Percentiles rank a stretch among this genome's conserved stretches.
phyloP scores from a whole-genome alignment of 305 asterid species.

The Fraxinus albicans region DNA sequence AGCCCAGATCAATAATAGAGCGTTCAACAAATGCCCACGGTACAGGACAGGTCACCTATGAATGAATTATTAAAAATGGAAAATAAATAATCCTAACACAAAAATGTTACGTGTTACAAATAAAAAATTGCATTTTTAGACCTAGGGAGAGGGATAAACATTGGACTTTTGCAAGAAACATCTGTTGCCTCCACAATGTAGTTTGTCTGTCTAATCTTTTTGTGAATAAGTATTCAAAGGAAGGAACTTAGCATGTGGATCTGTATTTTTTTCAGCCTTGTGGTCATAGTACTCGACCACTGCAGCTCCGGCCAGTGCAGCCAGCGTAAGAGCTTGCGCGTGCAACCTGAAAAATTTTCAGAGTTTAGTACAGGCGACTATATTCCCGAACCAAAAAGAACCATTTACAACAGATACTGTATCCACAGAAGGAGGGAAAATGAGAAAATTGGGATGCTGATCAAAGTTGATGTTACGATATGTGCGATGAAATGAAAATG shows the following conservation, averaged over 20 bases:
- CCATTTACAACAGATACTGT: background rate
- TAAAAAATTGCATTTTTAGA: background rate
- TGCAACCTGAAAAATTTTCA: constrained; percentile 42
- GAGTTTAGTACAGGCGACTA: background rate
- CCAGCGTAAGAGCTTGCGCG: constrained; percentile 64
- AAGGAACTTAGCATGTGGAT: constrained; percentile 42
- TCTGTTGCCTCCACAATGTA: background rate
- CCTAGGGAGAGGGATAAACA: background rate
- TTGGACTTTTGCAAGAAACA: background rate
- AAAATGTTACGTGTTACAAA: background rate
- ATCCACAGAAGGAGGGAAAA: background rate
- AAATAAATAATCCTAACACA: background rate
- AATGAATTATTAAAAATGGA: background rate
- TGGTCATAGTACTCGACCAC: constrained; percentile 56
- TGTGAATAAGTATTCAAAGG: constrained; percentile 24
- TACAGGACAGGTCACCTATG: background rate
- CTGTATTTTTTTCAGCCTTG: constrained; percentile 31
- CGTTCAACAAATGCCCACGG: too few species aligned
- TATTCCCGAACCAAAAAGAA: background rate
- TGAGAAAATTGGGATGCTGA: background rate
- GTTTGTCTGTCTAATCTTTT: constrained; percentile 16
- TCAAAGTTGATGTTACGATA: background rate
- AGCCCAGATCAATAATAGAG: too few species aligned
- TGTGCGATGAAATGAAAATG: background rate
- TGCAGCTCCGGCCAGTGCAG: constrained; percentile 59